Percentiles rank a stretch among this genome's conserved stretches.
Evolutionary conservation across 805 yeast genomes (phyloP).

Genomic region (Metahyphopichia silvanorum): DNA sequence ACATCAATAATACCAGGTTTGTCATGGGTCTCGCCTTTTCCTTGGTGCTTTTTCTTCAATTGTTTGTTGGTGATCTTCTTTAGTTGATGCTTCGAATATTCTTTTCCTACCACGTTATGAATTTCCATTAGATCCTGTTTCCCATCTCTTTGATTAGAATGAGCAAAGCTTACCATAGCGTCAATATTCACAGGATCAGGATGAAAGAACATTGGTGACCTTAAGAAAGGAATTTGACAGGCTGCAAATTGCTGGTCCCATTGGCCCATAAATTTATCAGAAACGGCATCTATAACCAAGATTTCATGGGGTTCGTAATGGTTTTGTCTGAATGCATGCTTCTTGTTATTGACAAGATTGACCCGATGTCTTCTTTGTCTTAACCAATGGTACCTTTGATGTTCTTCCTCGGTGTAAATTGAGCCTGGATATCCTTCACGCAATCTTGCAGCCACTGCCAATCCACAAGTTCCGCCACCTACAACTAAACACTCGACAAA

Average conservation of each 20-base stretch:
- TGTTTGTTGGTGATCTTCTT: conserved; percentile 24
- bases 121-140: conserved; percentile 35
- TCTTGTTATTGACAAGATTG: conserved; percentile 16
- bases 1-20: conserved; percentile 36
- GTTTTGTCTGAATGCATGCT: conserved; percentile 9
- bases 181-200: conserved; percentile 44
- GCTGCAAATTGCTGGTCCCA: conserved; percentile 43
- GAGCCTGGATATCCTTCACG: conserved; percentile 43
- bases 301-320: conserved; percentile 24
- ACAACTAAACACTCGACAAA: conserved; percentile 37
- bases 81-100: conserved; percentile 40
- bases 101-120: conserved; percentile 42
- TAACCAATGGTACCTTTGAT: conserved; percentile 46
- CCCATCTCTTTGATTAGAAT: conserved; percentile 23
- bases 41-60: conserved; percentile 10
- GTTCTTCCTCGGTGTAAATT: conserved; percentile 44
- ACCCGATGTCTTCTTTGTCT: conserved; percentile 26
- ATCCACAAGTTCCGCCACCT: conserved; percentile 47
- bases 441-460: conserved; percentile 39
- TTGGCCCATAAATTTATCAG: conserved; percentile 35
- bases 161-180: conserved; percentile 41
- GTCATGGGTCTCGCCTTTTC: conserved; percentile 18
- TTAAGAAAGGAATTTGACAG: conserved; percentile 39
- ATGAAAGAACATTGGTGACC: conserved; percentile 50
- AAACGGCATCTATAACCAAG: conserved; percentile 33